A percentile compares a stretch with the other conserved stretches of the same genome.
Evolutionary conservation across 2,329 filamentous ascomycete genomes (phyloP).

Genomic region (Neopestalotiopsis rosae): DNA sequence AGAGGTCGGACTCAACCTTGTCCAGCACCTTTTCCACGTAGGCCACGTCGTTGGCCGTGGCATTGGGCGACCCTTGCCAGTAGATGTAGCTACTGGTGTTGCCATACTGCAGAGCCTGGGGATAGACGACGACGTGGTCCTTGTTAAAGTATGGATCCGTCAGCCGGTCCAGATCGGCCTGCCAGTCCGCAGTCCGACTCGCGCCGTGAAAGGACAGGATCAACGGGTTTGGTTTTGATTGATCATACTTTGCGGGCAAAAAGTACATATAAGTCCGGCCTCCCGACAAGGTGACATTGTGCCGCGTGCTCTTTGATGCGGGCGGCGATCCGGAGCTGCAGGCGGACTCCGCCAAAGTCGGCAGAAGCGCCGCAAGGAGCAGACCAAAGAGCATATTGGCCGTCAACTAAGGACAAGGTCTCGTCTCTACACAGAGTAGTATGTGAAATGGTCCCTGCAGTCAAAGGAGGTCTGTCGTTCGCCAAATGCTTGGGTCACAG

Average conservation of each 20-base stretch:
- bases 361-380: neutral
- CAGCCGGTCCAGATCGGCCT: slow-evolving; percentile 27
- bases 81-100: slow-evolving; percentile 14
- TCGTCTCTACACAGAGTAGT: neutral
- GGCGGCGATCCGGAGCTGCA: slow-evolving; percentile 4
- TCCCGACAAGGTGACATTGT: slow-evolving; percentile 8
- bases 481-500: neutral
- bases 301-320: slow-evolving; percentile 3
- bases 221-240: slow-evolving; percentile 18
- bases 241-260: slow-evolving; percentile 23
- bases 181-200: slow-evolving; percentile 22
- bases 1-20: slow-evolving; percentile 29
- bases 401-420: neutral
- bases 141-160: slow-evolving; percentile 26
- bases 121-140: slow-evolving; percentile 27
- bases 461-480: neutral
- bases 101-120: slow-evolving; percentile 23
- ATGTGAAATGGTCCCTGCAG: too few species aligned
- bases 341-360: slow-evolving; percentile 4
- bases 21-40: slow-evolving; percentile 33
- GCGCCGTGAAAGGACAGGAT: slow-evolving; percentile 27
- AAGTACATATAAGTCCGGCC: slow-evolving; percentile 24
- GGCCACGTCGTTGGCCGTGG: slow-evolving; percentile 30
- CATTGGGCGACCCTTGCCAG: slow-evolving; percentile 28
- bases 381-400: neutral